Base-by-base conservation (phyloP, 257 asterid species). In the Handroanthus guayacan region DNA sequence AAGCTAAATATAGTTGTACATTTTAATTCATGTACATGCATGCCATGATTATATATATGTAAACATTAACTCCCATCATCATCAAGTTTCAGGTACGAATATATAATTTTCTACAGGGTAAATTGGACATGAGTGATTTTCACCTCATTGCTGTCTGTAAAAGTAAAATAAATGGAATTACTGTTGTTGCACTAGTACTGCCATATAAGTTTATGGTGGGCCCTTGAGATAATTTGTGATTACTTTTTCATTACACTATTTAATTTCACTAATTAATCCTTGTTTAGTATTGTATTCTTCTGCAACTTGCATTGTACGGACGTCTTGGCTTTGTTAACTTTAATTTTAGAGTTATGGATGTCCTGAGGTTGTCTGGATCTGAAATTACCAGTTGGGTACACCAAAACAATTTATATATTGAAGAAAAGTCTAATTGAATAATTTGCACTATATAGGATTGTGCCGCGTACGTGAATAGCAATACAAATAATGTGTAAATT, bases 1-100 rank as follows among this genome's bases (percentile, higher is more conserved):
- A 45, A 61, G 80, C 55, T 70, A 14, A 16, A 52, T 45, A 61
- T 6, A 72, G 55, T 81, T 71, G 67, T 54, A 74, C 72, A 36
- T 41, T 75, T 43, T 37, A 50, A 43, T 75, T 39, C 44, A 58
- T 65, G 77, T 55, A 72, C 57, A 73, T 77, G 34, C 72, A 79
- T 75, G 75, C 69, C 41, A 62, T 67, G 73, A 7, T 48, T 41
- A 41, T 41, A 41, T 41, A 1, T 41, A 69, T 68, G 62, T 39
- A 68, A 61, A 51, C 69, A 69, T 67, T 25, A 25, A 25, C 31
- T 61, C 10, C 52, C 67, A 67, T 74, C 74, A 25, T 67, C 58
- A 75, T 75, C 65, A 52, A 71, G 60, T 55, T 65, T 71, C 39
- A 50, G 64, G 58, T 58, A 56, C 69, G 65, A 31, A 57, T 25